These are phyloP conservation scores for Immersiporthe knoxdaviesiana DNA, from an alignment of 2,329 filamentous ascomycete species.

Conservation along the genomic window DNA sequence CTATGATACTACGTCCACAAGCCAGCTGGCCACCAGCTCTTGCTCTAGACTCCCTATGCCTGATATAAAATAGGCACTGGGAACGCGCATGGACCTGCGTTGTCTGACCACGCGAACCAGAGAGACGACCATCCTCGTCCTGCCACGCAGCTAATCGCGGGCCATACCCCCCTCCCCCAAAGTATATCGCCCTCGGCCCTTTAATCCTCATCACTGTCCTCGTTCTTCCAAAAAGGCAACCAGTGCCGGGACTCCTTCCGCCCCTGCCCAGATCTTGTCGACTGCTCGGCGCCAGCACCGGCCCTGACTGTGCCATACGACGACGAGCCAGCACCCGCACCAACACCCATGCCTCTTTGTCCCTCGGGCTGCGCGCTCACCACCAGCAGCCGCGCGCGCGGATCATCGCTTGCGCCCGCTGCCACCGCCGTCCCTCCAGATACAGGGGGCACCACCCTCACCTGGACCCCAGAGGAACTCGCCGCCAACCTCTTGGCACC, in stretches of 20 bases:
- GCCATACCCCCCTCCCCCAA: not conserved
- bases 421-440: not conserved
- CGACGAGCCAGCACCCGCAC: conserved; percentile 8
- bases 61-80: no score
- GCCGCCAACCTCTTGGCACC: conserved; percentile 8
- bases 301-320: conserved; percentile 21
- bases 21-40: not conserved
- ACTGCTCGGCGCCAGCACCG: not conserved
- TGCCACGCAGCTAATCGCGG: not conserved
- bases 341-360: conserved; percentile 21
- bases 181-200: not conserved
- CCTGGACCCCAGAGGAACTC: not conserved
- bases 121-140: not conserved
- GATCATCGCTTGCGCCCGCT: not conserved
- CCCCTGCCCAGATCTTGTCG: not conserved
- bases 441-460: not conserved
- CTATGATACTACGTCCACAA: not conserved
- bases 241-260: conserved; percentile 9
- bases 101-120: no score
- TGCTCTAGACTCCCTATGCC: not conserved
- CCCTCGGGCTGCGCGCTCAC: conserved; percentile 19
- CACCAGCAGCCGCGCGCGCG: conserved; percentile 22
- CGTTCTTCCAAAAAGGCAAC: conserved; percentile 28
- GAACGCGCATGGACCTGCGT: no score
- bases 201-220: conserved; percentile 20